A percentile compares a stretch with the other conserved stretches of the same genome.
Evolutionary conservation across 768 basidiomycete genomes (phyloP).

Genomic region (Coprinellus micaceus): DNA sequence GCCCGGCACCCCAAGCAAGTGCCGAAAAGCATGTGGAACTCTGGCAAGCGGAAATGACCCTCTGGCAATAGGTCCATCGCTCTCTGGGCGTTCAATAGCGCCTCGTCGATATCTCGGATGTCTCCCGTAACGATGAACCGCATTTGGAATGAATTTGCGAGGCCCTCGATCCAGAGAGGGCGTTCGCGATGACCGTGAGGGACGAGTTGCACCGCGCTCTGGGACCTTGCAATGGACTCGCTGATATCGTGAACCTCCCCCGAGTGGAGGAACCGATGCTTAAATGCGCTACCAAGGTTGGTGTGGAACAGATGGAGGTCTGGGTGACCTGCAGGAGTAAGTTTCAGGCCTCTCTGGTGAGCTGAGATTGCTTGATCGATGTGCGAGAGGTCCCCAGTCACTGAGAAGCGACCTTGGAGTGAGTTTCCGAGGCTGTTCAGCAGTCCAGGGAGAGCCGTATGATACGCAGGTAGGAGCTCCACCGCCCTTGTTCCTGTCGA

Average conservation of each 20-base stretch:
- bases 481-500: background rate
- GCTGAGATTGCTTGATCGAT: background rate
- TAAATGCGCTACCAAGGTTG: background rate
- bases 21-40: background rate
- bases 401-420: background rate
- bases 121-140: background rate
- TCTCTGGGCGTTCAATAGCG: background rate
- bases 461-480: background rate
- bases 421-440: background rate
- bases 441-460: background rate
- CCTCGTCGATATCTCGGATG: background rate
- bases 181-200: slow-evolving; percentile 10
- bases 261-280: background rate
- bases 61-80: background rate
- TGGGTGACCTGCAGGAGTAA: background rate
- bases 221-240: too few species aligned
- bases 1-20: background rate
- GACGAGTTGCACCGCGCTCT: slow-evolving; percentile 8
- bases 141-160: too few species aligned
- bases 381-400: background rate
- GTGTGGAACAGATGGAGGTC: background rate
- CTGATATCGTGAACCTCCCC: background rate
- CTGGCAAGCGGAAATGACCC: background rate
- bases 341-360: background rate
- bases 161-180: slow-evolving; percentile 5